Evolutionary conservation across 148 eudicot species (phyloP), one percentile per base, ranked within the genome.

Genomic region (Nepenthes gracilis): DNA sequence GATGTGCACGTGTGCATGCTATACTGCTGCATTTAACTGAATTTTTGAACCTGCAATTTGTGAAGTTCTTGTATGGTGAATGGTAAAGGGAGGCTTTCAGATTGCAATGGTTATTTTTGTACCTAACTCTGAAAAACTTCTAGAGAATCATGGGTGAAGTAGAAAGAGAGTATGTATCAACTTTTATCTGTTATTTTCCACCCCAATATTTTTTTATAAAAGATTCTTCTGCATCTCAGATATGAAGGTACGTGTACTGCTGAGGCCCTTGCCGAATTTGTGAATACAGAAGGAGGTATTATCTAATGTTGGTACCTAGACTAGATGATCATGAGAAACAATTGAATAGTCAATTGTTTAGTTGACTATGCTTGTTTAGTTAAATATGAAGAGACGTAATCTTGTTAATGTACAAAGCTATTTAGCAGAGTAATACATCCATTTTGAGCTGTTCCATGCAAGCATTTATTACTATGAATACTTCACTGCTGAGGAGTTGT

Each of bases 171-270:
- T 35, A 9, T 40, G 23, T 23, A 23, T 43, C 33, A 15, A 67
- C 36, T 15, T 43, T 3, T 55, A 15, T 9, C 15, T 33, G 43
- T 7, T 57, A 23, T 14, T 51, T 54, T 15, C 48, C 8, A 8
- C 11, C 36, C 9, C 35, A 62, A 47, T 36, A 61, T 45, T 47
- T 56, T 23, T 47, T 66, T 36, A 48, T 32, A 50, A 49, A 40
- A 32, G 5, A 12, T 38, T 38, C 61, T 12, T 35, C 61, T 34
- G 23, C 65, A 36, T 66, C 9, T 50, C 71, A 93, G 98, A 78
- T 93, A 88, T 78, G 96, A 93, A 80, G 91, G 98, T 72, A 77
- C 88, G 64, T 85, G 96, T 45, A 78, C 82, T 65, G 88, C 96
- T 2, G 98, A 93, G 68, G 95, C 91, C 71, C 88, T 93, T 61